Conservation (phyloP, 352 stramenopile genomes). For the Sclerospora graminicola region DNA sequence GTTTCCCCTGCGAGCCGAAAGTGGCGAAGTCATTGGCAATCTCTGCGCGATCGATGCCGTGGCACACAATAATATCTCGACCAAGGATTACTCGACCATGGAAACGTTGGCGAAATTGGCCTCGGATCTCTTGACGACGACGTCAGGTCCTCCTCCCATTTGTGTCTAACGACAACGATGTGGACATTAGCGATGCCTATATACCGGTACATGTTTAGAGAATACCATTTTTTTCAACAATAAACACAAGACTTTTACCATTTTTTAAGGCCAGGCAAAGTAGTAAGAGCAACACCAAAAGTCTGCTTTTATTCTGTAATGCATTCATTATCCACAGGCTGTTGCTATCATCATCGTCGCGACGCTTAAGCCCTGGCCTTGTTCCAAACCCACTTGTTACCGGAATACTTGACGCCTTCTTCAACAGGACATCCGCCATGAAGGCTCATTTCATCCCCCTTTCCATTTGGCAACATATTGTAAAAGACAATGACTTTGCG, state of each 20-base stretch:
- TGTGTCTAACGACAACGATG: too few relatives aligned
- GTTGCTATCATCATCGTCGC: too few relatives aligned
- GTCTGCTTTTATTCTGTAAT: too few relatives aligned
- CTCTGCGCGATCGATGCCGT: conserved; percentile 33
- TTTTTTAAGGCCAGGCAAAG: too few relatives aligned
- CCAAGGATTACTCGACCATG: conserved; percentile 73
- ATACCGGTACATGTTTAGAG: too few relatives aligned
- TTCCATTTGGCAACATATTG: conserved; percentile 62
- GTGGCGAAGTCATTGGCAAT: conserved; percentile 43
- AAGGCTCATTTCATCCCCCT: conserved; percentile 51
- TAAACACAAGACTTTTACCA: too few relatives aligned
- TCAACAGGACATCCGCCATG: conserved; percentile 61
- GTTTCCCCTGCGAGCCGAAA: conserved; percentile 37
- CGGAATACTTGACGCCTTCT: conserved; percentile 64
- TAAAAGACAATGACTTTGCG: conserved; percentile 77
- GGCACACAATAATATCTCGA: conserved; percentile 48
- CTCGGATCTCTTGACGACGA: conserved; percentile 30
- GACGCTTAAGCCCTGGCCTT: conserved; percentile 22
- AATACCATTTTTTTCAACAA: too few relatives aligned
- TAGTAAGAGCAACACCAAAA: too few relatives aligned
- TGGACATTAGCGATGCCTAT: too few relatives aligned
- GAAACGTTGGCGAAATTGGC: conserved; percentile 43
- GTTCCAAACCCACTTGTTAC: conserved; percentile 85
- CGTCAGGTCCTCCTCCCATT: too few relatives aligned
- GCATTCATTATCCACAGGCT: too few relatives aligned